Conservation (phyloP, 768 basidiomycete genomes). For the Russula dissimulans region DNA sequence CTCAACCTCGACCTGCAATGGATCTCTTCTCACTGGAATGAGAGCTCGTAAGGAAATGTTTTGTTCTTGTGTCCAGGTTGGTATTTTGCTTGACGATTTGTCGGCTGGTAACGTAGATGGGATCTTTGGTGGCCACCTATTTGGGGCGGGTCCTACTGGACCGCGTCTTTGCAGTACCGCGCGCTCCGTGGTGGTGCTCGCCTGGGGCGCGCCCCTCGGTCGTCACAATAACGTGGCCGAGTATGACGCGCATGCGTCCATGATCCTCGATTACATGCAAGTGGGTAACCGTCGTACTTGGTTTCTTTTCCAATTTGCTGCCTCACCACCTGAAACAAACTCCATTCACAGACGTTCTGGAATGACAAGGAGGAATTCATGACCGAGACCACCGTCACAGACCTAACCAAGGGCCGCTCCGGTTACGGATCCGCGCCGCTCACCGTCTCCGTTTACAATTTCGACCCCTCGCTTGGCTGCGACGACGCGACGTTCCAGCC, state of each 20-base stretch:
- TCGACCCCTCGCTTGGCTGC: conserved; percentile 10
- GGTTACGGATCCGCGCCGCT: conserved; percentile 14
- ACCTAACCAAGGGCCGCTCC: conserved; percentile 8
- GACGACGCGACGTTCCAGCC: conserved; percentile 15
- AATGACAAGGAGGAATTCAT: conserved; percentile 13
- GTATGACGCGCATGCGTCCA: conserved; percentile 3
- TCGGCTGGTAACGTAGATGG: background rate
- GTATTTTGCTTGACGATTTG: background rate
- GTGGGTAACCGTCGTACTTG: background rate
- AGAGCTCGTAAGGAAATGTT: conserved; percentile 3
- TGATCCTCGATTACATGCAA: conserved; percentile 16
- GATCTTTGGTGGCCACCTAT: conserved; percentile 16
- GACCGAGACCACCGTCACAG: conserved; percentile 7
- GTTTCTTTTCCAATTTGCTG: background rate
- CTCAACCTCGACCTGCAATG: conserved; percentile 18
- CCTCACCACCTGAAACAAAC: background rate
- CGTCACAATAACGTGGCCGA: background rate
- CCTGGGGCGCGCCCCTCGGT: conserved; percentile 3
- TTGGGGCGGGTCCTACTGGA: conserved; percentile 17
- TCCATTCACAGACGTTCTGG: conserved; percentile 9
- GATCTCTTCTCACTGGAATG: conserved; percentile 11
- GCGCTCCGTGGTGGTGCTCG: conserved; percentile 18
- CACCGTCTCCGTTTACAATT: conserved; percentile 9
- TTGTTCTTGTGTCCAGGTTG: background rate
- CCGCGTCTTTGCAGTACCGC: conserved; percentile 14